Conservation (phyloP, 1,284 basidiomycete species). For the Ustilago loliicola region DNA sequence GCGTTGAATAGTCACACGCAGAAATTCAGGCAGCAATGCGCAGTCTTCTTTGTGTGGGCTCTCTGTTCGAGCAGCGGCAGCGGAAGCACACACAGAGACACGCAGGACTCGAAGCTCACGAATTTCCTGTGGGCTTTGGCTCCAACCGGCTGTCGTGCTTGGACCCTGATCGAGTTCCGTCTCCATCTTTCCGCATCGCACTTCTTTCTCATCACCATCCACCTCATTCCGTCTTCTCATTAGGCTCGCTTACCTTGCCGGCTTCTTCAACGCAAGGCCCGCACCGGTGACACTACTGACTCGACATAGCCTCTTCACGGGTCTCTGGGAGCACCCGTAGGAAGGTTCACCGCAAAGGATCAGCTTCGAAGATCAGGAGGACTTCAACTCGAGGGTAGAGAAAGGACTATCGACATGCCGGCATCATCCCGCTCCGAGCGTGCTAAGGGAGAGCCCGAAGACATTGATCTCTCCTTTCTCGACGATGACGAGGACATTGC, state of each 20-base stretch:
- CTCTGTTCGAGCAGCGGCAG: too few species aligned
- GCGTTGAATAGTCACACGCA: conserved; percentile 21
- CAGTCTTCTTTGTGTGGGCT: conserved; percentile 6
- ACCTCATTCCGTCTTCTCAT: not conserved
- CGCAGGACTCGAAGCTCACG: not conserved
- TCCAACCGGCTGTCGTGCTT: conserved; percentile 8
- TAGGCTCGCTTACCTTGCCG: not conserved
- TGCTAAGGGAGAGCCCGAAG: conserved; percentile 17
- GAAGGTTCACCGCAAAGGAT: not conserved
- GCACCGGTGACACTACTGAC: not conserved
- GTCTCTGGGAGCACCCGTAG: not conserved
- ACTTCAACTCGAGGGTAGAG: too few species aligned
- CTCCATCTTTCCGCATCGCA: not conserved
- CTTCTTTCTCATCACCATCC: not conserved
- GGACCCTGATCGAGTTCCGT: conserved; percentile 5
- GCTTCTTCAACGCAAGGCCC: not conserved
- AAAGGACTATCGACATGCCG: conserved; percentile 17
- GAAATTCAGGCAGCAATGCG: not conserved
- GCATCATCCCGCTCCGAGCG: conserved; percentile 10
- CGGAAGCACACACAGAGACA: not conserved
- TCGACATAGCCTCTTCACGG: not conserved
- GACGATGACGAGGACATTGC: conserved; percentile 34
- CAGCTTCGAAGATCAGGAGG: not conserved
- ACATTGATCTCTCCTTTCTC: conserved; percentile 40
- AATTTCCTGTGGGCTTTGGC: not conserved